Evolutionary conservation across 305 asterid genomes (phyloP), one percentile per base, ranked within the genome.

Genomic region (Fraxinus velutina): DNA sequence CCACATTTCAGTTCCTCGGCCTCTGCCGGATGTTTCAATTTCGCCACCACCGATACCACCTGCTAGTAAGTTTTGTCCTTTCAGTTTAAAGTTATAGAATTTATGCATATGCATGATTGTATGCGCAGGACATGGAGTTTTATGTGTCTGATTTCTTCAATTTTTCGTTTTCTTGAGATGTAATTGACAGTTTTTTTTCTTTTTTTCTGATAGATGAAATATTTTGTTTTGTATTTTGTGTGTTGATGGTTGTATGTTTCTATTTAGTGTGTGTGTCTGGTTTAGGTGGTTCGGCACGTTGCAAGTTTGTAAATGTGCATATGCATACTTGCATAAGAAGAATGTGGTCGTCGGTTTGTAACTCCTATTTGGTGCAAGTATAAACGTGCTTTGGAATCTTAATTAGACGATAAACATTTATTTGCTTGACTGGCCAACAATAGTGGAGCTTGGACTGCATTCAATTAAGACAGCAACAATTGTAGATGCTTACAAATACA

Each of bases 41-140:
- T 88, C 90, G 9, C 81, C 88, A 0, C 83, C 88, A 3, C 88
- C 90, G 0, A 52, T 37, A 13, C 92, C 91, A 2, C 79, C 87
- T 52, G 70, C 47, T 4, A 87, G 89, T 89, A 80, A 42, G 60
- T 64, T 37, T 0, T 36, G 10, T 42, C 21, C 50, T 73, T 2
- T 73, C 10, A 60, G 30, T 29, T 8, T 27, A 12, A 29, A 24
- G n/a, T 66, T 66, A 29, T 24, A 66, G 13, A n/a, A n/a, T 52
- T n/a, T 50, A 50, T 21, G 52, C 62, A 74, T 37, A 32, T 39
- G 19, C 57, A 37, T 42, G 22, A 1, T 52, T 15, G 79, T 37
- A 29, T 22, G 9, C 44, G 21, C 19, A 3, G 66, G 13, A 24
- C 32, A 22, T 62, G 72, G 72, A 62, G 13, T 21, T 62, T 62